Base-by-base conservation (phyloP, 2,329 filamentous ascomycete genomes). In the Xenoacremonium recifei region DNA sequence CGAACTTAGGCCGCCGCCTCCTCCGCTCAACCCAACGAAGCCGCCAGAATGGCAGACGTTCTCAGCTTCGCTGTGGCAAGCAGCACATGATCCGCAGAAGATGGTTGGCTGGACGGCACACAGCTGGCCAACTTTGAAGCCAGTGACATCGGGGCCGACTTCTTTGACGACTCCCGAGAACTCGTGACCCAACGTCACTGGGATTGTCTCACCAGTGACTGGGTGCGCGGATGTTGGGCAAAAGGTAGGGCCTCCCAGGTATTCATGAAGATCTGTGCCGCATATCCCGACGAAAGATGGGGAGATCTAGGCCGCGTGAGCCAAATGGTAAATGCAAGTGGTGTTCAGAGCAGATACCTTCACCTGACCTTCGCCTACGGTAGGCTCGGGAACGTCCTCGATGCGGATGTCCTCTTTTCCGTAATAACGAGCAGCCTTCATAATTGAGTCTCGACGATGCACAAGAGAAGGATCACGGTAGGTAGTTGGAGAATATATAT, bases 171-270 rank as follows among this genome's bases (percentile, higher is more conserved):
- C 71, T 10, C 82, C 82, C 4, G 73, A 77, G 60, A 85, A 82
- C 55, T 86, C 83, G 54, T 86, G 82, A 19, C 83, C 82, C 9
- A 85, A 66, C 0, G 73, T 80, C 9, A 84, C 69, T 4, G 81
- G 82, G 25, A 79, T 69, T 1, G 66, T 68, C 42, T 78, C 77
- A 21, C 72, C 66, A 0, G 80, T 85, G 17, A 84, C 60, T 2
- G 73, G 73, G 52, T 85, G 82, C 1, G 80, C 77, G 3, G 78
- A 76, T 2, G 72, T 70, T 4, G 61, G 62, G 34, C 61, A 63
- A 34, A 64, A 55, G 39, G 61, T 64, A 5, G 62, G 57, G 4
- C 60, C 62, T n/a, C 59, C 59, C 2, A 61, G 39, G 23, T 63
- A 64, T 32, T 64, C 61, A 29, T 60, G 58, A 1, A 62, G 42